A percentile compares a stretch with the other conserved stretches of the same genome.
phyloP scores from a whole-genome alignment of 257 asterid species.

The Nicotiana paniculata region DNA sequence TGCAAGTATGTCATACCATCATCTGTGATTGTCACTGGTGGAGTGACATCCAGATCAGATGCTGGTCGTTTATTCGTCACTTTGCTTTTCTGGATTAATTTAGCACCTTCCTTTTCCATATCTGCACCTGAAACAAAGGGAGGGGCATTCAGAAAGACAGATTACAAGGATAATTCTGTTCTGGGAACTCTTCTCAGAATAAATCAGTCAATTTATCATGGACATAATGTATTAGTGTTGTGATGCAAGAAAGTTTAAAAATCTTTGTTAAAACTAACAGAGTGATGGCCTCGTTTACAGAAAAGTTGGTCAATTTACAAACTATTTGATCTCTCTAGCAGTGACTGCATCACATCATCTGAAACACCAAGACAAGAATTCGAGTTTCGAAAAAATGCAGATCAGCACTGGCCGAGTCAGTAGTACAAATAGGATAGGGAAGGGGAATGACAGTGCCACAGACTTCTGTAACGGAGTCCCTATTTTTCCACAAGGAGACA shows the following conservation, averaged over 20 bases:
- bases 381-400: background rate
- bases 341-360: background rate
- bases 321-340: background rate
- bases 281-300: background rate
- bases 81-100: conserved; percentile 10
- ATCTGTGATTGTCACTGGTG: conserved; percentile 1
- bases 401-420: background rate
- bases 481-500: background rate
- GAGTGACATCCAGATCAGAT: conserved; percentile 17
- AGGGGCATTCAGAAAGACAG: background rate
- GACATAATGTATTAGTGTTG: background rate
- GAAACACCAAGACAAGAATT: background rate
- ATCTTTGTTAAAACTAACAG: background rate
- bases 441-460: background rate
- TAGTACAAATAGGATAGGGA: background rate
- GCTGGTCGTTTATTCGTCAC: conserved; percentile 26
- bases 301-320: background rate
- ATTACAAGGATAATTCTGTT: background rate
- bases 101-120: background rate
- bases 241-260: background rate
- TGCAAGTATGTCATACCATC: conserved; percentile 16
- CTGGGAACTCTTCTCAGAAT: background rate
- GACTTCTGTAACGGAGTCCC: background rate
- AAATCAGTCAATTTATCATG: background rate
- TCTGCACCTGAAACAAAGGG: conserved; percentile 17